phyloP scores from a whole-genome alignment of 2,329 filamentous ascomycete species.

The Thelonectria rubi region DNA sequence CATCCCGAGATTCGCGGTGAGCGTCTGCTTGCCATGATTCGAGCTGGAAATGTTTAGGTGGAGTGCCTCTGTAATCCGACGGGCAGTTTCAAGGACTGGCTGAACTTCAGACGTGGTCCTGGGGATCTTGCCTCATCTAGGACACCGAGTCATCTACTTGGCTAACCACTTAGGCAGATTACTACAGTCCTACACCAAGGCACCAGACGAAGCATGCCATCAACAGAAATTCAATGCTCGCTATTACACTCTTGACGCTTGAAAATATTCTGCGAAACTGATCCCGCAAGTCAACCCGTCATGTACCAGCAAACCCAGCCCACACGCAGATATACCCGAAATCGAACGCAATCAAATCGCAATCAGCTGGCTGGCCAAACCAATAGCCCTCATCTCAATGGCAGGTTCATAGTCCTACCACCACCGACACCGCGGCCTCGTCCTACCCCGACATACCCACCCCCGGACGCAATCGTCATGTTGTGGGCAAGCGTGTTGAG shows the following conservation, averaged over 20 bases:
- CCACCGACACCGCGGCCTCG: conserved; percentile 15
- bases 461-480: conserved; percentile 26
- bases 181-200: too few relatives aligned
- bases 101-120: background rate
- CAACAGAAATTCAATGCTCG: too few relatives aligned
- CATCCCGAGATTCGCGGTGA: background rate
- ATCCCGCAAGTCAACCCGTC: too few relatives aligned
- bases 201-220: too few relatives aligned
- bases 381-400: conserved; percentile 26
- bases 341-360: background rate
- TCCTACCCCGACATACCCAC: conserved; percentile 41
- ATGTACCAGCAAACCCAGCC: too few relatives aligned
- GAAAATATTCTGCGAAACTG: too few relatives aligned
- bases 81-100: too few relatives aligned
- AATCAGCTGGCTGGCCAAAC: background rate
- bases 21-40: background rate
- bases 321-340: background rate
- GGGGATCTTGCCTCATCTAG: background rate
- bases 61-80: too few relatives aligned
- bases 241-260: too few relatives aligned
- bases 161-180: too few relatives aligned
- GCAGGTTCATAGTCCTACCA: conserved; percentile 26
- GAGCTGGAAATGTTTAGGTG: background rate
- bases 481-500: conserved; percentile 30
- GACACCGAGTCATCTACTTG: background rate